Base-by-base conservation (phyloP, 768 basidiomycete species). In the Amanita molliuscula region DNA sequence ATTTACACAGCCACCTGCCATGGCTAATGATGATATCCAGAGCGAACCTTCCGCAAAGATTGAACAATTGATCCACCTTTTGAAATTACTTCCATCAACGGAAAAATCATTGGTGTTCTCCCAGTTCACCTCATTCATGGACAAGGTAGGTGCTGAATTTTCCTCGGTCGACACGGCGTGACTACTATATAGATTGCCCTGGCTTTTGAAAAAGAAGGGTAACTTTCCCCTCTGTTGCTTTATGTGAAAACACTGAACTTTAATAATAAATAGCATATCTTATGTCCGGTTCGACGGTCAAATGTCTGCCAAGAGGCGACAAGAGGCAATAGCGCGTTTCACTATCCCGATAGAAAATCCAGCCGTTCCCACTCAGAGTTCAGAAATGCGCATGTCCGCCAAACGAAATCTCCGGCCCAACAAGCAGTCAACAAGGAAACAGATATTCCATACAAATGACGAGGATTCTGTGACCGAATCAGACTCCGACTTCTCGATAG, bases 21-120 rank as follows among this genome's bases (percentile, higher is more conserved):
- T 60, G 50, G 64, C 65, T 5, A 66, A 70, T 42, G 68, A 38
- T 36, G 73, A 67, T 6, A 61, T 75, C 6, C 71, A 72, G 16
- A 57, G 62, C 3, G 79, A 78, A 2, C 78, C 87, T 5, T 92
- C 91, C 18, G 87, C 88, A 9, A 94, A 94, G 65, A 85, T 91
- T 46, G 84, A 87, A 46, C 88, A 91, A 57, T 68, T 94, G 13
- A 61, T 90, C 18, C 76, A 85, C 47, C 73, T 91, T 37, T 71
- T 94, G 37, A 70, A 75, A 53, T 63, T 91, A 10, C 85, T 79
- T 4, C 85, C 86, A 0, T 53, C 57, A 3, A 75, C 71, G 1
- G 85, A 90, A 54, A 94, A 94, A 63, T 84, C 84, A 2, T 68
- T 94, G 2, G 88, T 94, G 1, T 94, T 94, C 60, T 90, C 87